phyloP scores from a whole-genome alignment of 352 stramenopile species.

The Phytophthora sojae region DNA sequence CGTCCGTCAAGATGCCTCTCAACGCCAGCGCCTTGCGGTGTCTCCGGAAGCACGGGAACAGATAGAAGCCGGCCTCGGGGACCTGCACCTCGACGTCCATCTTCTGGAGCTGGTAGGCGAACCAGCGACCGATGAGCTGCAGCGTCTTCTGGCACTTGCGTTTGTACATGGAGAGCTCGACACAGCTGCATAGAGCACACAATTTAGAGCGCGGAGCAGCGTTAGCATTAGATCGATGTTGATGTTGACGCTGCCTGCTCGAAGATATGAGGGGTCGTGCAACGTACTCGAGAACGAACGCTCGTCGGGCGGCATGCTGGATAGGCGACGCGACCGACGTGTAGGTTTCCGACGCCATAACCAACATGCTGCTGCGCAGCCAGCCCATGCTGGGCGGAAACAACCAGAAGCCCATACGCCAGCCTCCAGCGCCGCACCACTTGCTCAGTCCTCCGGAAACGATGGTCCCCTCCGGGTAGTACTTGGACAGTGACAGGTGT shows the following conservation, averaged over 20 bases:
- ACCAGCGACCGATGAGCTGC: conserved; percentile 86
- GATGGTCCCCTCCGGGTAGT: conserved; percentile 89
- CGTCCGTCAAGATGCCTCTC: conserved; percentile 75
- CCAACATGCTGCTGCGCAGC: conserved; percentile 88
- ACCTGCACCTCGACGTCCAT: conserved; percentile 84
- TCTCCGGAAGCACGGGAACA: conserved; percentile 83
- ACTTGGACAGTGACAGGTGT: conserved; percentile 86
- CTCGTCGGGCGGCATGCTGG: conserved; percentile 82
- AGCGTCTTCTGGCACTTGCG: conserved; percentile 84
- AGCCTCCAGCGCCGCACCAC: conserved; percentile 88
- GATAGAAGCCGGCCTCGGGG: conserved; percentile 83
- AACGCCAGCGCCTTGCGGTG: conserved; percentile 71
- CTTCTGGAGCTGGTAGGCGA: conserved; percentile 84
- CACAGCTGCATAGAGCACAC: conserved; percentile 56
- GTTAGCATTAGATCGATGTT: conserved; percentile 25
- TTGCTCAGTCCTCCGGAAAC: conserved; percentile 89
- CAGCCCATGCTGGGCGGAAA: conserved; percentile 82
- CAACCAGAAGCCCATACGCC: conserved; percentile 90
- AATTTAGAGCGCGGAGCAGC: conserved; percentile 7
- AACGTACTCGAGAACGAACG: conserved; percentile 78
- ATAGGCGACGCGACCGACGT: conserved; percentile 88
- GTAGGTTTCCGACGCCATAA: conserved; percentile 91
- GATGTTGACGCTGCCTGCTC: conserved; percentile 12
- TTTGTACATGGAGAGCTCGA: conserved; percentile 83
- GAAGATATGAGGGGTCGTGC: conserved; percentile 5